Evolutionary conservation across 78 protist species (phyloP).

Genomic region (Chrysochromulina parva): DNA sequence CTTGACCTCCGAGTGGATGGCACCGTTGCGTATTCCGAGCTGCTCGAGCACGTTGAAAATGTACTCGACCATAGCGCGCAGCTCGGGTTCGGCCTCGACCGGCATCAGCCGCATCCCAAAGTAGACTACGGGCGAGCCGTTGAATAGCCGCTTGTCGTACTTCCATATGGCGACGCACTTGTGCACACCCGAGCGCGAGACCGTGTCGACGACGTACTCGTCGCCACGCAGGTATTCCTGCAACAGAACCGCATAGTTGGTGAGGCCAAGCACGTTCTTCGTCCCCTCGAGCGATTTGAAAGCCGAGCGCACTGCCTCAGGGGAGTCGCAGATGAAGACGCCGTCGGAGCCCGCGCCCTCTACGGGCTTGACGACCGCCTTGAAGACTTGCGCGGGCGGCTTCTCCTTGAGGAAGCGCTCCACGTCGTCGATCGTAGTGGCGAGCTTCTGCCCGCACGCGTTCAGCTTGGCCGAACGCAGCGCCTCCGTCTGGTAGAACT

Average conservation of each 20-base stretch:
- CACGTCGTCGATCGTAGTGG: background rate
- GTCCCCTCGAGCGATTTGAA: background rate
- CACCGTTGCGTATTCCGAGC: background rate
- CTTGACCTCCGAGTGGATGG: background rate
- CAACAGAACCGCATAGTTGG: background rate
- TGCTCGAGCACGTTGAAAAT: background rate
- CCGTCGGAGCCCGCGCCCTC: constrained; percentile 27
- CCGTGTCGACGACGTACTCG: constrained; percentile 20
- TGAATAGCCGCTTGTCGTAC: constrained; percentile 16
- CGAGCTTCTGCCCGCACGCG: background rate
- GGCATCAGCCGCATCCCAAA: background rate
- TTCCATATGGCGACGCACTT: constrained; percentile 29
- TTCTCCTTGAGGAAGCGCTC: background rate
- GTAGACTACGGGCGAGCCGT: constrained; percentile 14
- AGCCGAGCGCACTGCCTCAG: background rate
- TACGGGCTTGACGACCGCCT: constrained; percentile 13
- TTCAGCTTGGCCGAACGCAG: background rate
- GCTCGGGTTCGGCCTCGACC: background rate
- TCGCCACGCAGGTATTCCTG: background rate
- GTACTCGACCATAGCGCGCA: background rate
- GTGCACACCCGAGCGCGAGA: constrained; percentile 19
- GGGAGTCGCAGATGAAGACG: background rate
- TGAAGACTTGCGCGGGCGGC: background rate
- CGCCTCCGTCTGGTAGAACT: background rate
- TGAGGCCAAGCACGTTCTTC: constrained; percentile 1